Percentiles rank a stretch among this genome's conserved stretches.
Evolutionary conservation across 164 flowering plant genomes (phyloP).

Genomic region (Umbellularia californica): DNA sequence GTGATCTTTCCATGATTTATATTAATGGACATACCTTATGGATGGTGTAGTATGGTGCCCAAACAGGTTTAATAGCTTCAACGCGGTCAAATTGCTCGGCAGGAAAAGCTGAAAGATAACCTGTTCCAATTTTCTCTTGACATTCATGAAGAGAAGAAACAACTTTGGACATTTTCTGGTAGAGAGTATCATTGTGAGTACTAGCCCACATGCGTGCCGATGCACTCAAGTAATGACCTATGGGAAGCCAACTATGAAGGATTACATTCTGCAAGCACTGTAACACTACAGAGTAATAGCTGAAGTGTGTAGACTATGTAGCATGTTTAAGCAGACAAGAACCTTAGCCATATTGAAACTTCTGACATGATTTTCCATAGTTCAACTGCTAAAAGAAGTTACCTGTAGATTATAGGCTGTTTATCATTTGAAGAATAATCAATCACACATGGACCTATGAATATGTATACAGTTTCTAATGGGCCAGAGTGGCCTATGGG

Average conservation of each 20-base stretch:
- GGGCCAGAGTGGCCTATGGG: no score
- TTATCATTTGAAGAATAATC: neutral
- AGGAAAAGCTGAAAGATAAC: conserved; percentile 91
- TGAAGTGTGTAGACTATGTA: no score
- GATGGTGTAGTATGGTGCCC: conserved; percentile 96
- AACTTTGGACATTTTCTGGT: conserved; percentile 57
- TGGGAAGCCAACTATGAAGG: conserved; percentile 7
- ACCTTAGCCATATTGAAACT: neutral
- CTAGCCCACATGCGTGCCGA: conserved; percentile 90
- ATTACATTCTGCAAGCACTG: neutral
- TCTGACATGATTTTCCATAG: neutral
- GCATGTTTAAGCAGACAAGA: neutral
- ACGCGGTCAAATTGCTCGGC: conserved; percentile 65
- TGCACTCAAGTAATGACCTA: conserved; percentile 90
- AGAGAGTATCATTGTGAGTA: conserved; percentile 57
- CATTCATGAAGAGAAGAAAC: conserved; percentile 58
- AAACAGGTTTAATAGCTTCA: conserved; percentile 71
- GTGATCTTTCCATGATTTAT: neutral
- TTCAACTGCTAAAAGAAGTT: neutral
- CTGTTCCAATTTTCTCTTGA: conserved; percentile 63
- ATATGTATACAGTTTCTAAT: no score
- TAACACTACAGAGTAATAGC: neutral
- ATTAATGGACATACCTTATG: conserved; percentile 61
- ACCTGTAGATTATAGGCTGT: neutral
- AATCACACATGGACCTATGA: no score